Conservation (phyloP, 1,284 basidiomycete genomes). For the Kalmanozyma brasiliensis region DNA sequence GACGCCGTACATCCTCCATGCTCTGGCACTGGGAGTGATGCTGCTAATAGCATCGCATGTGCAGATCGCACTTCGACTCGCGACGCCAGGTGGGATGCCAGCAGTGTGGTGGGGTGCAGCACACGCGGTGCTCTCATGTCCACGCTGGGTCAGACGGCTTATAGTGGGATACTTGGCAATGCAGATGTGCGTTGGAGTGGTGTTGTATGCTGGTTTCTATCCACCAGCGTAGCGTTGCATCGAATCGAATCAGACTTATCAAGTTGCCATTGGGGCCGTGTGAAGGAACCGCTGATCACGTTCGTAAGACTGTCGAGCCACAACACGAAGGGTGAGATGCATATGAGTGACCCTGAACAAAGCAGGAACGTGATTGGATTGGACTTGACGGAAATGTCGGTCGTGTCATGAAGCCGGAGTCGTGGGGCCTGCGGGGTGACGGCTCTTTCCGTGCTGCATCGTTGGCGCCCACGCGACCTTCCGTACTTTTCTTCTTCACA, state of each 20-base stretch:
- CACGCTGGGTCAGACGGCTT: slow-evolving; percentile 1
- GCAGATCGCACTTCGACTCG: slow-evolving; percentile 86
- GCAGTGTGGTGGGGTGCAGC: slow-evolving; percentile 82
- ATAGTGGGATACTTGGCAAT: slow-evolving; percentile 79
- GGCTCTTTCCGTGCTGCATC: slow-evolving; percentile 15
- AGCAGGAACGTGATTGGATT: not conserved
- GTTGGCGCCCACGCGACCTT: too few species aligned
- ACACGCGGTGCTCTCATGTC: slow-evolving; percentile 73
- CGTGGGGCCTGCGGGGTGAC: too few species aligned
- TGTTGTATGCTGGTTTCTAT: slow-evolving; percentile 85
- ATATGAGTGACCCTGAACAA: too few species aligned
- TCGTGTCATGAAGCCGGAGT: too few species aligned
- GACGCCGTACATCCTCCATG: slow-evolving; percentile 77
- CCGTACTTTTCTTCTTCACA: too few species aligned
- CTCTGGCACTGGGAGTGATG: slow-evolving; percentile 72
- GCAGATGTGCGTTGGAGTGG: slow-evolving; percentile 79
- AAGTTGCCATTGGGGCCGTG: too few species aligned
- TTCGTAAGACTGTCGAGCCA: too few species aligned
- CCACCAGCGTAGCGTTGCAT: slow-evolving; percentile 88
- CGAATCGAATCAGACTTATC: too few species aligned
- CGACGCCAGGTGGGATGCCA: slow-evolving; percentile 77
- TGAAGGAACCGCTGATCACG: too few species aligned
- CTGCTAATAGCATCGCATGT: slow-evolving; percentile 85
- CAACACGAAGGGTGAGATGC: too few species aligned
- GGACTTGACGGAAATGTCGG: slow-evolving; percentile 14